These are phyloP conservation scores for Fusarium decemcellulare DNA, from an alignment of 2,329 filamentous ascomycete genomes.

Conservation along the genomic window DNA sequence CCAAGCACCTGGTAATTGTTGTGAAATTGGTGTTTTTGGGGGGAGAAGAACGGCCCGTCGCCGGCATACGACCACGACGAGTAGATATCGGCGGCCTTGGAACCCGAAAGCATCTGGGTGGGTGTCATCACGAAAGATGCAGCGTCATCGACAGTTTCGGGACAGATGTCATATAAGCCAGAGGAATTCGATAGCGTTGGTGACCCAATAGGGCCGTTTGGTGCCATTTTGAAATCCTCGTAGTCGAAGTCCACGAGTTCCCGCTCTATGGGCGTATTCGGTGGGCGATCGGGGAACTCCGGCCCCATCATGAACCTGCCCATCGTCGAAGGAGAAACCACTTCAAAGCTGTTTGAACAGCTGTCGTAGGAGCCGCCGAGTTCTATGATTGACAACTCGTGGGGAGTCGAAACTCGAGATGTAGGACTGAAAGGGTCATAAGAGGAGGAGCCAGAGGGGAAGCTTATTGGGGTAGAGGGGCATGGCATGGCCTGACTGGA, in stretches of 20 bases:
- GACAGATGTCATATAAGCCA: not conserved
- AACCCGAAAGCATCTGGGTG: not conserved
- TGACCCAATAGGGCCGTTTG: not conserved
- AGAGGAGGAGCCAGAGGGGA: conserved; percentile 56
- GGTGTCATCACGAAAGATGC: not conserved
- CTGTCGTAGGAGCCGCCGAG: conserved; percentile 22
- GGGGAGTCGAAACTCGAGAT: conserved; percentile 59
- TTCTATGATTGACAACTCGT: conserved; percentile 51
- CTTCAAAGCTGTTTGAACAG: not conserved
- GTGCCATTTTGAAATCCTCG: not conserved
- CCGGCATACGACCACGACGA: not conserved
- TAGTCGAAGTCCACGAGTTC: not conserved
- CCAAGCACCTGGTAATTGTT: not conserved
- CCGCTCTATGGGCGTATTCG: not conserved
- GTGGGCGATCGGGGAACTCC: not conserved
- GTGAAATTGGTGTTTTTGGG: not conserved
- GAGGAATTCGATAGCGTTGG: not conserved
- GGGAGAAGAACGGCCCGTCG: not conserved
- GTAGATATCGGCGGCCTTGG: not conserved
- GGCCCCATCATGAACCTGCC: not conserved
- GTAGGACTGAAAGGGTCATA: conserved; percentile 60
- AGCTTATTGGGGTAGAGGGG: conserved; percentile 52
- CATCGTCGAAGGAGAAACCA: not conserved
- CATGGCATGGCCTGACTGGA: conserved; percentile 52
- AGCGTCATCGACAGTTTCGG: not conserved